These are phyloP conservation scores for Chaetoscypha palmicola DNA, from an alignment of 2,329 filamentous ascomycete genomes.

Conservation along the genomic window DNA sequence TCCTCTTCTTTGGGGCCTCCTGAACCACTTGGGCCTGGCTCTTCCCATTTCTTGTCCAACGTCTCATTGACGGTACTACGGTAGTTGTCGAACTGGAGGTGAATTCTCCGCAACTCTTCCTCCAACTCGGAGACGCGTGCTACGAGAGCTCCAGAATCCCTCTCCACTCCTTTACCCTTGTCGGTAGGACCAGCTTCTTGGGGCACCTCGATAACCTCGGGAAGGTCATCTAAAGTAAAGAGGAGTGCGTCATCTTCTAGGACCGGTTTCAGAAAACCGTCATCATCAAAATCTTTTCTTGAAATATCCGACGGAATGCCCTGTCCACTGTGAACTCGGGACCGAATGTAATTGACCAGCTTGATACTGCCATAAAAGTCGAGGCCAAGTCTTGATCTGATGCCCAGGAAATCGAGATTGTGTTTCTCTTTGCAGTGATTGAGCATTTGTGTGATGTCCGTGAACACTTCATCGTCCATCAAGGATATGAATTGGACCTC, in stretches of 20 bases:
- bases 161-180: constrained; percentile 24
- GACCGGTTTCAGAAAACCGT: constrained; percentile 75
- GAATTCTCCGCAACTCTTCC: constrained; percentile 33
- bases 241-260: constrained; percentile 86
- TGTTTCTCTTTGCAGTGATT: constrained; percentile 59
- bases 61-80: constrained; percentile 34
- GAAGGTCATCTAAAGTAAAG: constrained; percentile 77
- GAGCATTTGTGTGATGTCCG: constrained; percentile 58
- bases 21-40: constrained; percentile 34
- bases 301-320: constrained; percentile 43
- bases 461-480: constrained; percentile 59
- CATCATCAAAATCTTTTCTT: constrained; percentile 60
- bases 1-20: constrained; percentile 38
- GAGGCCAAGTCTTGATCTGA: constrained; percentile 50
- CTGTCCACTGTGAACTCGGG: constrained; percentile 40
- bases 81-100: constrained; percentile 36
- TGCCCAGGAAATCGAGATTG: constrained; percentile 58
- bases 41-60: constrained; percentile 34
- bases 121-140: constrained; percentile 34
- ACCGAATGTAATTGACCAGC: constrained; percentile 61
- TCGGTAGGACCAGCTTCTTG: constrained; percentile 26
- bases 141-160: constrained; percentile 23
- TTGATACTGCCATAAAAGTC: constrained; percentile 70
- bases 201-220: constrained; percentile 35
- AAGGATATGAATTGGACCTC: constrained; percentile 59